These are phyloP conservation scores for Picochlorum sp. DNA, from an alignment of 139 green algal genomes.

Conservation along the genomic window DNA sequence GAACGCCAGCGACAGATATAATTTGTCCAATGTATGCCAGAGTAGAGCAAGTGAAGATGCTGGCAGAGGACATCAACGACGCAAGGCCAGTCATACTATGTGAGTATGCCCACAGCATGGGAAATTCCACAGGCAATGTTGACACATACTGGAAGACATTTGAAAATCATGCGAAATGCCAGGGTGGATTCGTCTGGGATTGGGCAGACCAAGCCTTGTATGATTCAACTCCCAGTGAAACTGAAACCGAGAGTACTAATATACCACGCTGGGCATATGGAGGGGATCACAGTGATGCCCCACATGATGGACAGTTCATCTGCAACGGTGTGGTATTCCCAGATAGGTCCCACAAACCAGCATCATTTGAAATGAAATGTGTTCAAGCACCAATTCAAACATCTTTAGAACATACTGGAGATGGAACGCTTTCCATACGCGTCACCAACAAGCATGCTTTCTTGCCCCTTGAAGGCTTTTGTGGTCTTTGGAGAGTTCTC, in stretches of 20 bases:
- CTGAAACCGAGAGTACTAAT: background rate
- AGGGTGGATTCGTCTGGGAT: conserved; percentile 98
- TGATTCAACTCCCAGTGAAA: conserved; percentile 4
- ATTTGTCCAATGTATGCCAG: conserved; percentile 95
- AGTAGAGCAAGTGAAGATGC: conserved; percentile 35
- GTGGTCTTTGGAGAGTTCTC: too few relatives aligned
- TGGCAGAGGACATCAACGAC: conserved; percentile 26
- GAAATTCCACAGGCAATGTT: conserved; percentile 91
- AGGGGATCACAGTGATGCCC: conserved; percentile 85
- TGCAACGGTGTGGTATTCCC: conserved; percentile 91
- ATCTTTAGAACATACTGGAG: too few relatives aligned
- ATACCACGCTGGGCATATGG: conserved; percentile 77
- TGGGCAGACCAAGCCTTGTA: conserved; percentile 87
- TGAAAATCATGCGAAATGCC: conserved; percentile 41
- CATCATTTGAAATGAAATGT: conserved; percentile 45
- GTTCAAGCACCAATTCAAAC: conserved; percentile 29
- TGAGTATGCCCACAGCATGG: conserved; percentile 96
- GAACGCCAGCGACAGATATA: conserved; percentile 81
- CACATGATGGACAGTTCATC: conserved; percentile 85
- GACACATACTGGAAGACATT: conserved; percentile 84
- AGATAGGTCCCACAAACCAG: conserved; percentile 65
- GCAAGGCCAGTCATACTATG: conserved; percentile 86
- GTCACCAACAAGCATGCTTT: too few relatives aligned
- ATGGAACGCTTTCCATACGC: too few relatives aligned
- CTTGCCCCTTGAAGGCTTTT: too few relatives aligned